Evolutionary conservation across 2,329 filamentous ascomycete species (phyloP), one percentile per base, ranked within the genome.

Genomic region (Chaetomium olivaceum): DNA sequence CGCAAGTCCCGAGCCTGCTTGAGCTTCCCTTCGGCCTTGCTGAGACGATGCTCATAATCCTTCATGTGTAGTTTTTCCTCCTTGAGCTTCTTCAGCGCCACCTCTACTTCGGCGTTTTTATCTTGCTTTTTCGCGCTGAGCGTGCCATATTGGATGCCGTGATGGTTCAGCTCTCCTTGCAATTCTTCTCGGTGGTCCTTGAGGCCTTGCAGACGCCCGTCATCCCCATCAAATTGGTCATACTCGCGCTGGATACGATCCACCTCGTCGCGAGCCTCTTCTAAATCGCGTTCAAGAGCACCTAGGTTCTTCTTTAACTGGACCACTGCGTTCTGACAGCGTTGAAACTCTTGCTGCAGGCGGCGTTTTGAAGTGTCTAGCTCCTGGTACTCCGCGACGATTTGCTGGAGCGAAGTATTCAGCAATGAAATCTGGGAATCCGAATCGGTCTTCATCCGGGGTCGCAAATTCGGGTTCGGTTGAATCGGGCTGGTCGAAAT

Each of bases 381-480:
- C 1, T 83, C 80, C 2, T 78, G 76, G 56, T 87, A 75, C 65
- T 91, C 86, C 6, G 77, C 74, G 61, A 83, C 81, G 3, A 91
- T 80, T 46, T 87, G 83, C 29, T 82, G 77, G 3, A 86, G 68
- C 4, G 79, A 78, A 29, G 86, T 81, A 64, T 79, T 78, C 54
- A 84, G 81, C 16, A 84, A 77, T 7, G 76, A 74, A 50, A 93
- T 83, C 72, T 92, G 90, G 21, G 85, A 85, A 64, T 86, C 89
- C 29, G 86, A 81, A 73, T 96, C 91, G 0, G 91, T 89, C 73
- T 89, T 90, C 87, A 97, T 96, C n/a, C 93, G 87, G 27, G 90
- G 82, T 11, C 78, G 79, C 48, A 84, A 81, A 0, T 73, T 76
- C 69, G 80, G 87, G 19, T 83, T 82, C 8, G 80, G 76, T 5